These are phyloP conservation scores for Xeromyces bisporus DNA, from an alignment of 495 filamentous ascomycete genomes.

Conservation along the genomic window DNA sequence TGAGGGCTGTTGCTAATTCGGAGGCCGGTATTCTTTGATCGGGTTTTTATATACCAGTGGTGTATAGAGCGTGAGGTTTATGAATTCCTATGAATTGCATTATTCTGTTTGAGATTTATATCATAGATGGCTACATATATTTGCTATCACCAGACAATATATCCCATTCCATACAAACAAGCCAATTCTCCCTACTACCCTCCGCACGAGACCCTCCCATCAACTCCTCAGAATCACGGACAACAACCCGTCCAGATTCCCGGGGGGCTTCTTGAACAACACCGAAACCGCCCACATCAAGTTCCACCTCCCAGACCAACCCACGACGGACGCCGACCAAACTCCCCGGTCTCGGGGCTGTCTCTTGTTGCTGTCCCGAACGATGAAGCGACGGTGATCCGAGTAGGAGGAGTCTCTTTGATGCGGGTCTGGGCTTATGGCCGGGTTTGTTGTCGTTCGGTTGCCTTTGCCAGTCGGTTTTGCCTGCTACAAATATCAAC, in stretches of 20 bases:
- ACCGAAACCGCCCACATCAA: no score
- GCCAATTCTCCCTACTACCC: slow-evolving; percentile 16
- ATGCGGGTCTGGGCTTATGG: background rate
- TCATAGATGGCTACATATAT: slow-evolving; percentile 1
- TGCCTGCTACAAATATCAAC: slow-evolving; percentile 15
- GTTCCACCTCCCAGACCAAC: slow-evolving; percentile 20
- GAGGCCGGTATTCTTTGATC: background rate
- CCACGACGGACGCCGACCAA: slow-evolving; percentile 17
- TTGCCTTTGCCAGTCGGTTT: background rate
- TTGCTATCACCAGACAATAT: slow-evolving; percentile 6
- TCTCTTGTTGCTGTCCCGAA: no score
- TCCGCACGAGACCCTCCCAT: no score
- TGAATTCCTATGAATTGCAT: background rate
- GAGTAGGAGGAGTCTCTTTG: background rate
- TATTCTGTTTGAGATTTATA: background rate
- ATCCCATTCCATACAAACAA: slow-evolving; percentile 28
- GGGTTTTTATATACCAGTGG: no score
- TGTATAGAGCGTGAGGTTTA: no score
- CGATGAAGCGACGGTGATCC: no score
- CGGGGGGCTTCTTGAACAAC: no score
- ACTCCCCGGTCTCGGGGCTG: slow-evolving; percentile 9
- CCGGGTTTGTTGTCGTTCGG: background rate
- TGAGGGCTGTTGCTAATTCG: slow-evolving; percentile 31
- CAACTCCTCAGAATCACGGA: no score
- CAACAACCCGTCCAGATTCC: background rate